Conservation (phyloP, 2,329 filamentous ascomycete species). For the Colletotrichum sp. region DNA sequence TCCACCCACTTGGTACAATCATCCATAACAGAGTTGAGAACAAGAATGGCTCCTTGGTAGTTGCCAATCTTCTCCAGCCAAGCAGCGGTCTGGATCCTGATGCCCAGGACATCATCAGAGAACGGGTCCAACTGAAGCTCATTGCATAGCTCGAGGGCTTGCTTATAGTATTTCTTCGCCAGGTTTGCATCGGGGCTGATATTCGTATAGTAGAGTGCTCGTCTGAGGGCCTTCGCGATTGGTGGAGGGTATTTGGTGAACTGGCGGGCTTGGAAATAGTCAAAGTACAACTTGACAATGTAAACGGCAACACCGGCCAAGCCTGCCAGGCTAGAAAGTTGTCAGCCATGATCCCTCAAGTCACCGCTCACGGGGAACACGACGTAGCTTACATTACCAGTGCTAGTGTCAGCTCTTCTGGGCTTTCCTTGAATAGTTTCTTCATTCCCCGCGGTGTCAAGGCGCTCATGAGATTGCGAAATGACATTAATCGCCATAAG, state of each 20-base stretch:
- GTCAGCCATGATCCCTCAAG: conserved; percentile 23
- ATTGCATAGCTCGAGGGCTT: conserved; percentile 75
- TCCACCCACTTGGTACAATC: conserved; percentile 72
- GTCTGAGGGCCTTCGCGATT: conserved; percentile 79
- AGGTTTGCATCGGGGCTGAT: conserved; percentile 74
- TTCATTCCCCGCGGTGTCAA: conserved; percentile 42
- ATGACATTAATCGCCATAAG: conserved; percentile 35
- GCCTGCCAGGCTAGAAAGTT: conserved; percentile 35
- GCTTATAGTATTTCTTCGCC: conserved; percentile 83
- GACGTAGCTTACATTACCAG: conserved; percentile 41
- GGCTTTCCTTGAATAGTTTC: conserved; percentile 44
- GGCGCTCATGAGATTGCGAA: conserved; percentile 39
- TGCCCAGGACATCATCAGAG: conserved; percentile 87
- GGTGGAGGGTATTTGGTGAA: conserved; percentile 69
- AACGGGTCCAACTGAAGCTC: conserved; percentile 84
- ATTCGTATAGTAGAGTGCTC: conserved; percentile 87
- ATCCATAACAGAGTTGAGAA: conserved; percentile 76
- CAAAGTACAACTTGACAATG: conserved; percentile 52
- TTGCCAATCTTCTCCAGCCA: conserved; percentile 81
- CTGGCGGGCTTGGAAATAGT: conserved; percentile 59
- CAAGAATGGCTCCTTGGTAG: conserved; percentile 72
- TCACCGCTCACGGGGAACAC: not conserved
- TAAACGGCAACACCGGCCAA: conserved; percentile 39
- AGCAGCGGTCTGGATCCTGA: conserved; percentile 80
- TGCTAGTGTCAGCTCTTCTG: conserved; percentile 47